These are phyloP conservation scores for Cyclostephanos tholiformis DNA, from an alignment of 108 stramenopile genomes.

Conservation along the genomic window DNA sequence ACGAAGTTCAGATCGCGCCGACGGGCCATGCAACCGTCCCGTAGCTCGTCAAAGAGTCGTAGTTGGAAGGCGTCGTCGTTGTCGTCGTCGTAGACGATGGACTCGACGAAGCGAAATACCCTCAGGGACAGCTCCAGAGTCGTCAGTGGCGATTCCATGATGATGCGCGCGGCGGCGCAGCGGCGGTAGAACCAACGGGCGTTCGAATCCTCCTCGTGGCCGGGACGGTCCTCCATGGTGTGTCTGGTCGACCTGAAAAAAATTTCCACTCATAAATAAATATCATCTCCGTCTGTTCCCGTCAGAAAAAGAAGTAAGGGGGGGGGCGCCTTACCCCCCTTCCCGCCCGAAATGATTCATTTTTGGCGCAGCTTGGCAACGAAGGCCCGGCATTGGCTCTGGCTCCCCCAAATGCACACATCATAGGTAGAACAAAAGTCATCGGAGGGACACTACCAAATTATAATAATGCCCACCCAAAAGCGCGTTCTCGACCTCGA, in stretches of 20 bases:
- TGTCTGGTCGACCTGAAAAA: not conserved
- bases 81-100: not conserved
- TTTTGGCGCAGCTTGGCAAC: no score
- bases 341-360: no score
- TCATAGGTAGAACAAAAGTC: not conserved
- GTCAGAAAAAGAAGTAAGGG: no score
- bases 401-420: no score
- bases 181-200: conserved; percentile 17
- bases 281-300: no score
- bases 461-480: conserved; percentile 6
- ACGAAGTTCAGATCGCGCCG: conserved; percentile 15
- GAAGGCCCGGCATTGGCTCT: no score
- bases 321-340: no score
- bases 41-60: not conserved
- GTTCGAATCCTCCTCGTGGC: conserved; percentile 17
- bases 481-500: not conserved
- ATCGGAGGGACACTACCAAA: not conserved
- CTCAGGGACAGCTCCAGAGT: conserved; percentile 4
- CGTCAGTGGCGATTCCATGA: conserved; percentile 8
- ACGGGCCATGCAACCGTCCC: not conserved
- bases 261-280: no score
- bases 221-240: not conserved
- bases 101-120: conserved; percentile 7
- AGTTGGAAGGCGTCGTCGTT: not conserved
- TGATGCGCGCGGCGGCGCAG: conserved; percentile 5